Evolutionary conservation across 352 stramenopile genomes (phyloP).

Genomic region (Globisporangium splendens): DNA sequence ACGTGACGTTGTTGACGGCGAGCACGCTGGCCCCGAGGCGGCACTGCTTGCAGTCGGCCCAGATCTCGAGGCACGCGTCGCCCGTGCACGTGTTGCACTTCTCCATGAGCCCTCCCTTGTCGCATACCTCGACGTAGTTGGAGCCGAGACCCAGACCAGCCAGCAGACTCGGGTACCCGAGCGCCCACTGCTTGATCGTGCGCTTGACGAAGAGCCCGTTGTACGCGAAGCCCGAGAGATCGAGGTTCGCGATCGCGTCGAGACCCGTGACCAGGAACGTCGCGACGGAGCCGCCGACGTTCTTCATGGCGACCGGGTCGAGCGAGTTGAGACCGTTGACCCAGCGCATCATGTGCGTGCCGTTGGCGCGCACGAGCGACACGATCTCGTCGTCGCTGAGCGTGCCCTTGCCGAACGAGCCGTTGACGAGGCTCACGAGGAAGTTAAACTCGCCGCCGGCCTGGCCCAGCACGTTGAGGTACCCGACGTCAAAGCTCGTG

Average conservation of each 20-base stretch:
- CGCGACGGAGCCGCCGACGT: conserved; percentile 33
- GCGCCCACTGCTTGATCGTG: conserved; percentile 40
- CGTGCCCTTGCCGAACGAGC: conserved; percentile 3
- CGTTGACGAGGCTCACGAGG: conserved; percentile 10
- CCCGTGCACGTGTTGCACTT: conserved; percentile 28
- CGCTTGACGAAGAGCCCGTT: conserved; percentile 56
- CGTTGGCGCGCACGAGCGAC: conserved; percentile 5
- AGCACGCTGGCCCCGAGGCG: conserved; percentile 19
- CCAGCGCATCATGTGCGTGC: conserved; percentile 21
- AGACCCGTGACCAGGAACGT: conserved; percentile 34
- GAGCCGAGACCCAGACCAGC: conserved; percentile 43
- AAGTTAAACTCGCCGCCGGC: conserved; percentile 12
- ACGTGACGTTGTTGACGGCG: conserved; percentile 26
- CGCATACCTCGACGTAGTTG: conserved; percentile 26
- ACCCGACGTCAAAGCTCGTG: conserved; percentile 13
- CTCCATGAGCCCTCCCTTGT: conserved; percentile 8
- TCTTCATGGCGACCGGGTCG: conserved; percentile 36
- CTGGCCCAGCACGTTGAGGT: conserved; percentile 13
- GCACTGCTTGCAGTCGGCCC: conserved; percentile 32
- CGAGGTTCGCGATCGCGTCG: conserved; percentile 28
- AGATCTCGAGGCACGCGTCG: conserved; percentile 26
- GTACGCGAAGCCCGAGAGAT: conserved; percentile 43
- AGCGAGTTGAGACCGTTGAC: conserved; percentile 63
- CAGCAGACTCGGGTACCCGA: conserved; percentile 50
- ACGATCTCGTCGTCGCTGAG: conserved; percentile 1